Evolutionary conservation across 495 filamentous ascomycete genomes (phyloP).

Genomic region (Annulohypoxylon nitens): DNA sequence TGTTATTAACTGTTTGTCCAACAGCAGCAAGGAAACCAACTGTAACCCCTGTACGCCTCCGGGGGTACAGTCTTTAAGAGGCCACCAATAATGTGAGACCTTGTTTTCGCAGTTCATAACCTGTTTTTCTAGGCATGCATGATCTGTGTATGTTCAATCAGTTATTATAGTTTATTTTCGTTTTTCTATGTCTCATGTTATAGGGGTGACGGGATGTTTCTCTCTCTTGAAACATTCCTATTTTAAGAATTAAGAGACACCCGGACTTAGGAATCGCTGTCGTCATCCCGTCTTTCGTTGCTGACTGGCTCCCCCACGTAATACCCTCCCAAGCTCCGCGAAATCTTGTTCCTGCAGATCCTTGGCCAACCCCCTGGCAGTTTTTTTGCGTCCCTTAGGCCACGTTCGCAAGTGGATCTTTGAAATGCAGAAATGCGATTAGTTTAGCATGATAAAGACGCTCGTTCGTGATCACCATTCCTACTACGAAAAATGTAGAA

Average conservation of each 20-base stretch:
- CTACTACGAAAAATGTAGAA: neutral
- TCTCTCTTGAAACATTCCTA: conserved; percentile 10
- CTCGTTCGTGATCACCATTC: neutral
- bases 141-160: neutral
- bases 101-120: neutral
- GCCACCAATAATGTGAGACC: neutral
- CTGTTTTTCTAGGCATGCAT: neutral
- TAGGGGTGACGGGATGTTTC: neutral
- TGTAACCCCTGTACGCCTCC: neutral
- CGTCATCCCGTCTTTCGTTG: neutral
- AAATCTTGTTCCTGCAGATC: conserved; percentile 39
- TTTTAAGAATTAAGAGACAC: neutral
- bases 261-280: neutral
- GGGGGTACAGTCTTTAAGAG: conserved; percentile 4
- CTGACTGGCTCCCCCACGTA: conserved; percentile 14
- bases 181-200: neutral
- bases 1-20: neutral
- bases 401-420: neutral
- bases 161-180: conserved; percentile 4
- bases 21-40: conserved; percentile 3
- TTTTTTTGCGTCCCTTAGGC: neutral
- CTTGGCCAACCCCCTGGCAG: conserved; percentile 5
- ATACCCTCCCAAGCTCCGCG: conserved; percentile 11
- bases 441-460: conserved; percentile 1
- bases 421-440: neutral